These are phyloP conservation scores for Nyctanthes arbortristis DNA, from an alignment of 257 asterid species.

Conservation along the genomic window DNA sequence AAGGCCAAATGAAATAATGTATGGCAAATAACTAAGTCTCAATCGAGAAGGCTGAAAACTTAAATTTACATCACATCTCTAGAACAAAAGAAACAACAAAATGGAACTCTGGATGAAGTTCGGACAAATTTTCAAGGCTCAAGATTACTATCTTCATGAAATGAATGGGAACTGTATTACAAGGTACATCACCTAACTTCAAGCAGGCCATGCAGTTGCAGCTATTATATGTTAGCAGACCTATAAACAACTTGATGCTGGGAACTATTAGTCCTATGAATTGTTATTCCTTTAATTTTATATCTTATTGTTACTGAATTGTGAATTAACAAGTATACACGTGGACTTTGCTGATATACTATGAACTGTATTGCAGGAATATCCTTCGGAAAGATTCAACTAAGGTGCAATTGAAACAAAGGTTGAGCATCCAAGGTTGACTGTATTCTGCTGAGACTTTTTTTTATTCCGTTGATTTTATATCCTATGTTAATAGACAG, in stretches of 20 bases:
- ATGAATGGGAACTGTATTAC: too few species aligned
- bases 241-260: neutral
- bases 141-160: too few species aligned
- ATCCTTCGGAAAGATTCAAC: slow-evolving; percentile 53
- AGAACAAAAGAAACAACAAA: too few species aligned
- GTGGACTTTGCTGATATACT: slow-evolving; percentile 17
- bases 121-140: too few species aligned
- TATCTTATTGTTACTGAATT: neutral
- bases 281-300: neutral
- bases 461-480: slow-evolving; percentile 2
- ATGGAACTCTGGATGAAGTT: too few species aligned
- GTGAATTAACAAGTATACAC: slow-evolving; percentile 12
- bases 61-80: too few species aligned
- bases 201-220: neutral
- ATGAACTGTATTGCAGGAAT: slow-evolving; percentile 58
- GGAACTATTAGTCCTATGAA: neutral
- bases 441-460: slow-evolving; percentile 16
- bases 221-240: neutral
- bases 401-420: slow-evolving; percentile 64
- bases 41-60: too few species aligned
- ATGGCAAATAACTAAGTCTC: too few species aligned
- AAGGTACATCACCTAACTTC: too few species aligned
- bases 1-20: too few species aligned
- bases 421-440: slow-evolving; percentile 56
- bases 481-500: neutral